These are phyloP conservation scores for Coffea canephora DNA, from an alignment of 257 asterid genomes.

Conservation along the genomic window DNA sequence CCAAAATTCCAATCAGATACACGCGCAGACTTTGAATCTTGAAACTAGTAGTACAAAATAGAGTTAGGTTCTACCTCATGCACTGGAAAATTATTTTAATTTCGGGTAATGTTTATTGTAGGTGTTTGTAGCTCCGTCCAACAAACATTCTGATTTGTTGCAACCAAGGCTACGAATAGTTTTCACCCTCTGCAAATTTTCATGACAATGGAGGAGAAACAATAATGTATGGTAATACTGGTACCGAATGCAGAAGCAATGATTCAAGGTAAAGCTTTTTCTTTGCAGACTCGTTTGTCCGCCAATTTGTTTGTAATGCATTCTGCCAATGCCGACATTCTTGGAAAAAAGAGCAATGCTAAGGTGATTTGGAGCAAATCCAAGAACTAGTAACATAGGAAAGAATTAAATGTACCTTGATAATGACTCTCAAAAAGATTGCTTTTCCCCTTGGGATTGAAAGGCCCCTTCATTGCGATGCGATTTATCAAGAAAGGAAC, in stretches of 20 bases:
- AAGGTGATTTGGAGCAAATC: neutral
- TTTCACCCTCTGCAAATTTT: neutral
- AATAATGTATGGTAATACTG: too few relatives aligned
- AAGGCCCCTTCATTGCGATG: constrained; percentile 1
- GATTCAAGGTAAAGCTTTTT: neutral
- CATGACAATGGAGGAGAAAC: neutral
- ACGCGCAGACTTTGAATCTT: neutral
- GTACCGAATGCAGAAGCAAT: too few relatives aligned
- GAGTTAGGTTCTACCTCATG: neutral
- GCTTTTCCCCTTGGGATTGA: neutral
- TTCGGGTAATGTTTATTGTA: neutral
- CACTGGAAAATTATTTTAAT: neutral
- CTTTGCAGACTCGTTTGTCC: neutral
- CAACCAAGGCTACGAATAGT: neutral
- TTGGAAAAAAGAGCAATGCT: neutral
- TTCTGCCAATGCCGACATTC: too few relatives aligned
- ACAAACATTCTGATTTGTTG: neutral
- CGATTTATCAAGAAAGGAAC: neutral
- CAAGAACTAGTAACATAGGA: neutral
- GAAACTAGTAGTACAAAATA: too few relatives aligned
- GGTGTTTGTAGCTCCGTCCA: neutral
- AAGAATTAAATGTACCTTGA: neutral
- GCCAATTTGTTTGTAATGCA: too few relatives aligned
- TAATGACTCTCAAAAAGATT: neutral
- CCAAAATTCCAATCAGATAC: too few relatives aligned